Evolutionary conservation across 331 rosid genomes (phyloP), one percentile per base, ranked within the genome.

Genomic region (Arachis monticola): DNA sequence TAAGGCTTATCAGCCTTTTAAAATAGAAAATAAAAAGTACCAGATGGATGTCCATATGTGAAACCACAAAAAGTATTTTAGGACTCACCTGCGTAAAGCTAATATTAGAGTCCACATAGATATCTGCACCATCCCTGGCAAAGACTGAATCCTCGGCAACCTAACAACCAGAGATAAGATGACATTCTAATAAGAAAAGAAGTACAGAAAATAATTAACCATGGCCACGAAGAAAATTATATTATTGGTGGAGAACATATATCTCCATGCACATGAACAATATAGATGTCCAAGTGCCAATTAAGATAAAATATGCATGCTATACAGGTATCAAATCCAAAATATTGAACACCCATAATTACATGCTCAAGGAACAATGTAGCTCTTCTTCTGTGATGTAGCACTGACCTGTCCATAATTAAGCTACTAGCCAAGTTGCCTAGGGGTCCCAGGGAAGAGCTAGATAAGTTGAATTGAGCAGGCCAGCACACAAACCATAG

Each of bases 1-100:
- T 50, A 45, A 32, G 56, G 75, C 56, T 9, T 10, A 56, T 64
- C 42, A 57, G 80, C 60, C 48, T 57, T 69, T 74, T 69, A 13
- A 47, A 4, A 57, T 71, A 38, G 13, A 72, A 75, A 35, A 67
- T 64, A 42, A 17, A 63, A 67, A 72, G 42, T 32, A 47, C 40
- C 2, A 45, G 17, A 67, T 27, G 56, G 75, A 27, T 12, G 64
- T 17, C 70, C 47, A 61, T 13, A 35, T 46, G 60, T 75, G 42
- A 79, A 64, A 67, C 57, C 65, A 65, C 58, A 58, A 22, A 64
- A 61, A 8, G 44, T 51, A 60, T 72, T 70, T 72, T 59, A 41
- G 67, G 52, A 67, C 89, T 86, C 78, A 88, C 99, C 82, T 92
- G 91, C 30, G 97, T 95, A 87, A 95, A 90, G 92, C 84, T 90